Evolutionary conservation across 192 early-diverging fungal genomes (phyloP).

Genomic region (Entophlyctis helioformis): DNA sequence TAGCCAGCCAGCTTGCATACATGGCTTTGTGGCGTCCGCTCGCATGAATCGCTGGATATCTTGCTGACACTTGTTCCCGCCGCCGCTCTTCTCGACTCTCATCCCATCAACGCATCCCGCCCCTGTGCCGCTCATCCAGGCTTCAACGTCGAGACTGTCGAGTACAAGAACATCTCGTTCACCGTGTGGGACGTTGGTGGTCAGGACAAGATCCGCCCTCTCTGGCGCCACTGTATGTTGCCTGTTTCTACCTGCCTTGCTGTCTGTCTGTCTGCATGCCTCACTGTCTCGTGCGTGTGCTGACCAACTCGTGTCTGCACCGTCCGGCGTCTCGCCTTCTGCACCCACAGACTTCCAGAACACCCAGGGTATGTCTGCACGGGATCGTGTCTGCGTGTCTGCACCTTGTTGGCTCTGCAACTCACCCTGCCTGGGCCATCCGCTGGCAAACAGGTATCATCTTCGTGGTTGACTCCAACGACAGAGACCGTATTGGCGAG

Average conservation of each 20-base stretch:
- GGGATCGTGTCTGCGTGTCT: neutral
- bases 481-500: slow-evolving; percentile 86
- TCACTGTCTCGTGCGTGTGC: too few relatives aligned
- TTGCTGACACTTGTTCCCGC: too few relatives aligned
- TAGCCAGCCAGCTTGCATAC: too few relatives aligned
- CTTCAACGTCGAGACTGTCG: slow-evolving; percentile 92
- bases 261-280: neutral
- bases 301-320: too few relatives aligned
- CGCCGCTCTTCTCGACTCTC: too few relatives aligned
- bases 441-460: slow-evolving; percentile 71
- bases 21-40: too few relatives aligned
- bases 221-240: slow-evolving; percentile 82
- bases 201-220: slow-evolving; percentile 92
- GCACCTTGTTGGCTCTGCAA: too few relatives aligned
- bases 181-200: slow-evolving; percentile 96
- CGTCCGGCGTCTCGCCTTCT: neutral
- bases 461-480: slow-evolving; percentile 95
- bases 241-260: neutral
- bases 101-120: too few relatives aligned
- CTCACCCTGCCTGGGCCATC: too few relatives aligned
- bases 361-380: slow-evolving; percentile 55
- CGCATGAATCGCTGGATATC: too few relatives aligned
- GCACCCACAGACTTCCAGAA: slow-evolving; percentile 79
- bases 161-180: slow-evolving; percentile 94
- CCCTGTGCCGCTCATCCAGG: too few relatives aligned